These are phyloP conservation scores for Miscanthus lutarioriparius DNA, from an alignment of 176 grass and related monocot genomes.

Conservation along the genomic window DNA sequence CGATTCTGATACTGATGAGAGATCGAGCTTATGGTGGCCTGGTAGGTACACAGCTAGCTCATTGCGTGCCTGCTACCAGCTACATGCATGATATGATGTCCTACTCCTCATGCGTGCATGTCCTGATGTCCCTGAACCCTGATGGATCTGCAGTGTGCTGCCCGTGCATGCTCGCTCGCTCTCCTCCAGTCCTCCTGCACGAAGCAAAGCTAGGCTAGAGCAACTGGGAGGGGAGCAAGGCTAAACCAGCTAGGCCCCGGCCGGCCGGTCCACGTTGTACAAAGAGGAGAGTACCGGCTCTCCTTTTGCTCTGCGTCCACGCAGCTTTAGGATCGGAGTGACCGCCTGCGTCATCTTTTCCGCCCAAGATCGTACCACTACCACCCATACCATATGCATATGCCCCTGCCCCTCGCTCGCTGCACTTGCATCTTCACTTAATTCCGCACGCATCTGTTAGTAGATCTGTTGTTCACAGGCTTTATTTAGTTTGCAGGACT, in stretches of 20 bases:
- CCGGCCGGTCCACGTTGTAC: not conserved
- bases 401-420: not conserved
- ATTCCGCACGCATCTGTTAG: not conserved
- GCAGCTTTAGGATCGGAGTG: conserved; percentile 16
- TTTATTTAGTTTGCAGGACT: not conserved
- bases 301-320: conserved; percentile 2
- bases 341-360: conserved; percentile 15
- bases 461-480: not conserved
- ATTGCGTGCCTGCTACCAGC: not conserved
- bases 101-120: not conserved
- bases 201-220: not conserved
- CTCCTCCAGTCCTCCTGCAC: not conserved
- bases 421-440: not conserved
- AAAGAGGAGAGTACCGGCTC: not conserved
- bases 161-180: not conserved
- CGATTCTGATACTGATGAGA: not conserved
- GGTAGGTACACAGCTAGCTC: not conserved
- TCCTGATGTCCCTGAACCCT: not conserved
- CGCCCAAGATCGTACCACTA: not conserved
- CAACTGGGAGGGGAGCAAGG: not conserved
- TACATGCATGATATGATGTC: not conserved
- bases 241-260: not conserved
- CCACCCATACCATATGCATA: not conserved
- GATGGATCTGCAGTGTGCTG: conserved; percentile 8
- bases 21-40: not conserved